Conservation (phyloP, 108 stramenopile species). For the Fragilariopsis cylindrus region DNA sequence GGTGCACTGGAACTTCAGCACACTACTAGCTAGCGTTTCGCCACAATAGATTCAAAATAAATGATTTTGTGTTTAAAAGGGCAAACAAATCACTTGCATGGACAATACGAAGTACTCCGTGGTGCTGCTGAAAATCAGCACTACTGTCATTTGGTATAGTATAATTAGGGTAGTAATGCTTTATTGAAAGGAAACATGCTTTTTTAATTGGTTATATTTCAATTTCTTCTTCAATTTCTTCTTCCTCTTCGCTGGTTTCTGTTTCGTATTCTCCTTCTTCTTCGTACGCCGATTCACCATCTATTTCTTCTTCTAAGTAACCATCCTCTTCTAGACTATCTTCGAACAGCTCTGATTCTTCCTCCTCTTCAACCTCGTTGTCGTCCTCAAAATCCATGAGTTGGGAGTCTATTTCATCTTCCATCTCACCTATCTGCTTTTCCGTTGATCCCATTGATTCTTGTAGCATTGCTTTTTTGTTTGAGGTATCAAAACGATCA, state of each 20-base stretch:
- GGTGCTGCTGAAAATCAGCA: constrained; percentile 1
- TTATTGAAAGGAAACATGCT: not conserved
- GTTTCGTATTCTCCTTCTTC: constrained; percentile 36
- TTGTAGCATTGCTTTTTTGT: constrained; percentile 7
- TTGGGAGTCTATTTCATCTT: constrained; percentile 13
- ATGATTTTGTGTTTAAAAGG: not conserved
- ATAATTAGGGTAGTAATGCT: not conserved
- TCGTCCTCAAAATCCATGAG: constrained; percentile 7
- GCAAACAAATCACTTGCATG: not conserved
- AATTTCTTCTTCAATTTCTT: constrained; percentile 41
- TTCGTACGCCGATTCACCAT: not conserved
- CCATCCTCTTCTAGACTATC: constrained; percentile 47
- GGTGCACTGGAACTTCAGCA: too few relatives aligned
- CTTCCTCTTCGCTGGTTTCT: constrained; percentile 41
- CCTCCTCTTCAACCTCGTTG: constrained; percentile 16
- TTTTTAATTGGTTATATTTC: constrained; percentile 20
- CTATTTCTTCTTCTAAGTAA: constrained; percentile 24
- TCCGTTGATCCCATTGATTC: constrained; percentile 10
- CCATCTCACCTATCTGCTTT: constrained; percentile 10
- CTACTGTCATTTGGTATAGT: not conserved
- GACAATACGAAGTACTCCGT: not conserved
- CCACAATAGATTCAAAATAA: not conserved
- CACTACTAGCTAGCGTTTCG: not conserved
- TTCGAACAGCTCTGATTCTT: constrained; percentile 17
- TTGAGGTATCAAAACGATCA: constrained; percentile 1